A percentile compares a stretch with the other conserved stretches of the same genome.
Conservation (phyloP, 306 rosid species). For the Begonia masoniana region DNA sequence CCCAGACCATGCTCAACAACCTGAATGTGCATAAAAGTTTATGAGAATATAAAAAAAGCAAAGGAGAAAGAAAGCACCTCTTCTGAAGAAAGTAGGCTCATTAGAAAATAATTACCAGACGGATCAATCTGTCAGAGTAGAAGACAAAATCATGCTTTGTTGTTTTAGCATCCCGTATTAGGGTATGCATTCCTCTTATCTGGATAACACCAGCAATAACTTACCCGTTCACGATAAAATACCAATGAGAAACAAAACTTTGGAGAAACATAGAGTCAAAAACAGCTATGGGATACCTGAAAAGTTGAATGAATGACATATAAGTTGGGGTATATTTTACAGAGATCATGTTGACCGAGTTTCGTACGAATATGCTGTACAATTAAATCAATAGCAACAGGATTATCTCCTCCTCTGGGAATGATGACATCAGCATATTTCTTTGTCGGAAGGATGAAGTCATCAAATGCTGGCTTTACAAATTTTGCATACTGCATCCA, state of each 20-base stretch:
- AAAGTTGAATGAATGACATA: slow-evolving; percentile 91
- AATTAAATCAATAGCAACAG: slow-evolving; percentile 92
- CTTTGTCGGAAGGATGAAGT: slow-evolving; percentile 94
- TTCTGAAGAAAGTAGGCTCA: background rate
- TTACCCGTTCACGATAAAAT: background rate
- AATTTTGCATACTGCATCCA: slow-evolving; percentile 87
- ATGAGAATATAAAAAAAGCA: slow-evolving; percentile 9
- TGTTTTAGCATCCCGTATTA: slow-evolving; percentile 80
- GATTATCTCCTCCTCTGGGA: slow-evolving; percentile 99
- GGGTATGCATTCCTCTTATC: slow-evolving; percentile 98
- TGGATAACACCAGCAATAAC: slow-evolving; percentile 24
- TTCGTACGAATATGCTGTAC: slow-evolving; percentile 95
- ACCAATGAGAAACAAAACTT: background rate
- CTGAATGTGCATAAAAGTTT: slow-evolving; percentile 30
- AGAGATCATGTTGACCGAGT: slow-evolving; percentile 97
- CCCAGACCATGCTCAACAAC: slow-evolving; percentile 99
- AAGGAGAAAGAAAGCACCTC: slow-evolving; percentile 4
- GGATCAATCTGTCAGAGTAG: slow-evolving; percentile 91
- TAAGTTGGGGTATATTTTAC: slow-evolving; percentile 92
- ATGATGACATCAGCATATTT: slow-evolving; percentile 97
- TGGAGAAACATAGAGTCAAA: background rate
- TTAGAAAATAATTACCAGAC: slow-evolving; percentile 46
- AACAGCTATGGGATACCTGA: slow-evolving; percentile 43
- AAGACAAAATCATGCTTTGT: slow-evolving; percentile 94
- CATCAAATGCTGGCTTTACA: slow-evolving; percentile 99